These are phyloP conservation scores for Cercospora zeina DNA, from an alignment of 2,329 filamentous ascomycete genomes.

Conservation along the genomic window DNA sequence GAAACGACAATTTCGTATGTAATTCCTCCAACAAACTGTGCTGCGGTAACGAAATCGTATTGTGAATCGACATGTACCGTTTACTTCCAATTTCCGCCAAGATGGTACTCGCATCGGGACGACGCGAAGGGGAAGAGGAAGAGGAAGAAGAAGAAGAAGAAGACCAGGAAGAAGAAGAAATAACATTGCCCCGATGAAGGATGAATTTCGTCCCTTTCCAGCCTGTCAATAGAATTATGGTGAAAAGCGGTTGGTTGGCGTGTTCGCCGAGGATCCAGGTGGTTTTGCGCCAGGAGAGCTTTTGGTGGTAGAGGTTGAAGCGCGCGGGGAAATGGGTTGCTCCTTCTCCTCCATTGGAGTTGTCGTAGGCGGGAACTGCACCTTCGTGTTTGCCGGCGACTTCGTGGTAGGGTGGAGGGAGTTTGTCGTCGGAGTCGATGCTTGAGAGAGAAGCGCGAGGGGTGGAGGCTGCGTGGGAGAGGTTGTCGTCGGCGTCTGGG, in stretches of 20 bases:
- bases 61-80: constrained; percentile 12
- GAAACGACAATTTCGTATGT: constrained; percentile 12
- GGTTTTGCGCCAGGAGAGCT: constrained; percentile 13
- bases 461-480: constrained; percentile 18
- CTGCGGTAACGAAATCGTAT: constrained; percentile 16
- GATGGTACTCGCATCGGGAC: background rate
- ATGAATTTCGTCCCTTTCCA: constrained; percentile 22
- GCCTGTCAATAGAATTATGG: constrained; percentile 14
- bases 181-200: constrained; percentile 16
- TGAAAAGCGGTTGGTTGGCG: constrained; percentile 17
- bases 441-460: constrained; percentile 14
- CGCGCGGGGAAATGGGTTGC: background rate
- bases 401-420: constrained; percentile 25
- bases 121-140: background rate
- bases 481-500: constrained; percentile 14
- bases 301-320: constrained; percentile 25
- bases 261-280: constrained; percentile 23
- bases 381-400: constrained; percentile 8
- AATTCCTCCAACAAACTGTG: constrained; percentile 17
- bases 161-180: background rate
- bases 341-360: no score
- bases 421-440: constrained; percentile 12
- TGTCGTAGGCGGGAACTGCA: constrained; percentile 2
- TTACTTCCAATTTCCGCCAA: constrained; percentile 16
- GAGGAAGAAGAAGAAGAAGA: background rate